These are phyloP conservation scores for Trichoderma sp. DNA, from an alignment of 2,329 filamentous ascomycete species.

Conservation along the genomic window DNA sequence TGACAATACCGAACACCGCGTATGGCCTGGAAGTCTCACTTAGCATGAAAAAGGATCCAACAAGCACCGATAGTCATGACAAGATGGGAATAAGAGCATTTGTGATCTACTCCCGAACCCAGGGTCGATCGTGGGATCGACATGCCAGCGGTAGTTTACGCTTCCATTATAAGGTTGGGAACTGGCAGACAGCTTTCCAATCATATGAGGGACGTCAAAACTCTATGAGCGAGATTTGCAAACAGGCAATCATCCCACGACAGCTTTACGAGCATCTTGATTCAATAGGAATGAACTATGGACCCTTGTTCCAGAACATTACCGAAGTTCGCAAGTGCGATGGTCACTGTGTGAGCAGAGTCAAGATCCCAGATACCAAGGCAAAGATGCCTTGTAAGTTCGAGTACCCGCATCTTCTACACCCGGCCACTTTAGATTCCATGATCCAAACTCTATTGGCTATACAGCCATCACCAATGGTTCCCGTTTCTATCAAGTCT, in stretches of 20 bases:
- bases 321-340: slow-evolving; percentile 36
- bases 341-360: slow-evolving; percentile 38
- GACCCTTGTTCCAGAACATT: slow-evolving; percentile 52
- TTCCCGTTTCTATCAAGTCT: slow-evolving; percentile 48
- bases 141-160: slow-evolving; percentile 42
- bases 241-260: slow-evolving; percentile 40
- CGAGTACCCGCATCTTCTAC: slow-evolving; percentile 57
- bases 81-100: slow-evolving; percentile 35
- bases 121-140: slow-evolving; percentile 44
- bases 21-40: slow-evolving; percentile 54
- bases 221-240: slow-evolving; percentile 33
- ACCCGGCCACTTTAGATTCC: slow-evolving; percentile 58
- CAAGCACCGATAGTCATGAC: background rate
- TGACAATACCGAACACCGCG: slow-evolving; percentile 49
- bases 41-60: slow-evolving; percentile 40
- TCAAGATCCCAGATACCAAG: slow-evolving; percentile 52
- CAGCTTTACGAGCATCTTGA: slow-evolving; percentile 55
- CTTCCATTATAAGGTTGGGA: slow-evolving; percentile 30
- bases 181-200: slow-evolving; percentile 26
- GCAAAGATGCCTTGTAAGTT: slow-evolving; percentile 54
- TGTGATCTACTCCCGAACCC: slow-evolving; percentile 48
- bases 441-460: slow-evolving; percentile 56
- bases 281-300: slow-evolving; percentile 54
- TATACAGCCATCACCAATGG: slow-evolving; percentile 49
- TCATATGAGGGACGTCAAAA: slow-evolving; percentile 29